Percentiles rank a stretch among this genome's conserved stretches.
phyloP scores from a whole-genome alignment of 2,329 filamentous ascomycete genomes.

The Ophiostoma himal-ulmi region DNA sequence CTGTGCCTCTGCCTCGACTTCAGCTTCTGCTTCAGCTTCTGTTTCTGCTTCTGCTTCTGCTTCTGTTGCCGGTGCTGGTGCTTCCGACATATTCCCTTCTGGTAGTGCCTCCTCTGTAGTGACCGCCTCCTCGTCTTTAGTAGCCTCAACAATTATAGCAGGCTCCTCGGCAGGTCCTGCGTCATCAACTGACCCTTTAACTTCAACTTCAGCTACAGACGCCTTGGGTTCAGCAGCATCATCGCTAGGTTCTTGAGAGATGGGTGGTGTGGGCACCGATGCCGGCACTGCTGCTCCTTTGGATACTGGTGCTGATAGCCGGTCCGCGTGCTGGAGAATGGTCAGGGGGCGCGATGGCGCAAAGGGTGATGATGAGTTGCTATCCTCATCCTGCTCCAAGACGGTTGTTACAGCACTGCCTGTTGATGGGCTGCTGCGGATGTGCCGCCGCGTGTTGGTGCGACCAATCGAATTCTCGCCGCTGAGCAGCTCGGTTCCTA shows the following conservation, averaged over 20 bases:
- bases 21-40: background rate
- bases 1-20: background rate
- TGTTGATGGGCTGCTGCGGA: slow-evolving; percentile 71
- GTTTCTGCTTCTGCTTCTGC: background rate
- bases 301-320: slow-evolving; percentile 4
- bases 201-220: background rate
- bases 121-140: background rate
- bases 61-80: background rate
- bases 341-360: background rate
- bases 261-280: background rate
- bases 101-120: background rate
- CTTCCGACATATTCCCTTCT: background rate
- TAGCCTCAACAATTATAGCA: background rate
- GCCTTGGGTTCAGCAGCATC: background rate
- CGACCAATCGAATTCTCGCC: slow-evolving; percentile 48
- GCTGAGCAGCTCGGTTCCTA: slow-evolving; percentile 23
- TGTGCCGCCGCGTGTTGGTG: slow-evolving; percentile 76
- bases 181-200: background rate
- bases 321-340: slow-evolving; percentile 3
- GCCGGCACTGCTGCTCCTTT: background rate
- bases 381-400: slow-evolving; percentile 73
- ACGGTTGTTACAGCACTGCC: slow-evolving; percentile 76
- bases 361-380: background rate
- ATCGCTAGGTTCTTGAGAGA: background rate
- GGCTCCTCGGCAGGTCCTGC: background rate